Evolutionary conservation across 208 protist genomes (phyloP).

Genomic region (Leishmania mexicana): DNA sequence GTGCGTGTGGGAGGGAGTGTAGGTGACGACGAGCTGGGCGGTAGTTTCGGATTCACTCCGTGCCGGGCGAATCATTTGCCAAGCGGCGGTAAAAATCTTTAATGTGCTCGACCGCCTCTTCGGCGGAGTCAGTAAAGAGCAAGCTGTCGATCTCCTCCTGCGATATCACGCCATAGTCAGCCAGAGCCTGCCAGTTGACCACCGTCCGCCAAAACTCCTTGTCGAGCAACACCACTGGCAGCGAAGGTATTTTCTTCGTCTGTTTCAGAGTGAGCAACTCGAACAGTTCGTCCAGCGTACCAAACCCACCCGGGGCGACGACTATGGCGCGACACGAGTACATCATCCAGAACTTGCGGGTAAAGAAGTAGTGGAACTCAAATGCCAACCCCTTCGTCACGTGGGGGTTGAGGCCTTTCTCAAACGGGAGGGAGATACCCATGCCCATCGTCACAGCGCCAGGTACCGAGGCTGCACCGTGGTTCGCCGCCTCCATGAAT

Average conservation of each 20-base stretch:
- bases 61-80: neutral
- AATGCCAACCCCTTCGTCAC: slow-evolving; percentile 90
- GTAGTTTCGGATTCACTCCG: neutral
- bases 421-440: slow-evolving; percentile 94
- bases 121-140: slow-evolving; percentile 84
- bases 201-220: slow-evolving; percentile 89
- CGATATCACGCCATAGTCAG: slow-evolving; percentile 87
- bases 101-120: slow-evolving; percentile 87
- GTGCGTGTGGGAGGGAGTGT: neutral
- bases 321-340: slow-evolving; percentile 92
- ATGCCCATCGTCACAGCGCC: slow-evolving; percentile 90
- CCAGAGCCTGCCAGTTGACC: slow-evolving; percentile 89
- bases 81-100: slow-evolving; percentile 52
- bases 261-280: slow-evolving; percentile 92
- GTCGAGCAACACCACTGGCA: slow-evolving; percentile 89
- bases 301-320: slow-evolving; percentile 90
- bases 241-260: slow-evolving; percentile 85
- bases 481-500: slow-evolving; percentile 95
- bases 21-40: neutral
- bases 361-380: slow-evolving; percentile 96
- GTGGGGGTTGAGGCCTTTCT: slow-evolving; percentile 91
- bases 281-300: slow-evolving; percentile 93
- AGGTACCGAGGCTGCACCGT: slow-evolving; percentile 71
- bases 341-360: slow-evolving; percentile 96
- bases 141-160: slow-evolving; percentile 82